Evolutionary conservation across 371 early-diverging fungal genomes (phyloP).

Genomic region (Lichtheimia ramosa): DNA sequence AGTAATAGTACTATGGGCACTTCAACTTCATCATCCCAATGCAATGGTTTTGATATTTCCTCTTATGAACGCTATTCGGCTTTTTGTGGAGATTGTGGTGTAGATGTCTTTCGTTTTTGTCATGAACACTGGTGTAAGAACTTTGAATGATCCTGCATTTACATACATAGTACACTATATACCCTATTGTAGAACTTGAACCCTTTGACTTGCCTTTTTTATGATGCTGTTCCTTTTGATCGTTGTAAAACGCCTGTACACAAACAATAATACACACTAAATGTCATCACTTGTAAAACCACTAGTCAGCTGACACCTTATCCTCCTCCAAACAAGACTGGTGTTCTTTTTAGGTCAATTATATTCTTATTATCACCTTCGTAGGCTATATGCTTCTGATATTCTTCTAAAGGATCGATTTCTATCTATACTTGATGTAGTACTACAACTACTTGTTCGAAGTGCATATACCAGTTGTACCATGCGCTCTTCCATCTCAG

Average conservation of each 20-base stretch:
- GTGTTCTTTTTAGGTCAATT: too few relatives aligned
- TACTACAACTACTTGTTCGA: constrained; percentile 25
- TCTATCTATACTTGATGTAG: constrained; percentile 23
- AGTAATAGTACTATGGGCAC: too few relatives aligned
- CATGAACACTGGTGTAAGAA: constrained; percentile 23
- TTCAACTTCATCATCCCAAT: too few relatives aligned
- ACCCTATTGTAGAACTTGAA: too few relatives aligned
- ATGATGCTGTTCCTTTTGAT: too few relatives aligned
- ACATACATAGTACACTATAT: background rate
- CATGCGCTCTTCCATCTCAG: constrained; percentile 38
- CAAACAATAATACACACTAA: too few relatives aligned
- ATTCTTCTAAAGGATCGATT: constrained; percentile 38
- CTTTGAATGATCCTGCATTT: constrained; percentile 1
- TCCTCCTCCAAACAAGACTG: too few relatives aligned
- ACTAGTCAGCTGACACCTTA: too few relatives aligned
- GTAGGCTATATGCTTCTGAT: constrained; percentile 49
- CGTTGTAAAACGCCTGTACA: too few relatives aligned
- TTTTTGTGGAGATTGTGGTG: constrained; percentile 18
- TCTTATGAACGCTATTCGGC: constrained; percentile 11
- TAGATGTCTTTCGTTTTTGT: constrained; percentile 21
- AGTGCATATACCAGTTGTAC: constrained; percentile 47
- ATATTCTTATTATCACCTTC: background rate
- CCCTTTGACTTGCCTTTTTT: too few relatives aligned
- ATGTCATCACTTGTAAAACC: too few relatives aligned
- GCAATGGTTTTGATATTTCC: too few relatives aligned